These are phyloP conservation scores for Metschnikowia corniflorae DNA, from an alignment of 805 yeast genomes.

Conservation along the genomic window DNA sequence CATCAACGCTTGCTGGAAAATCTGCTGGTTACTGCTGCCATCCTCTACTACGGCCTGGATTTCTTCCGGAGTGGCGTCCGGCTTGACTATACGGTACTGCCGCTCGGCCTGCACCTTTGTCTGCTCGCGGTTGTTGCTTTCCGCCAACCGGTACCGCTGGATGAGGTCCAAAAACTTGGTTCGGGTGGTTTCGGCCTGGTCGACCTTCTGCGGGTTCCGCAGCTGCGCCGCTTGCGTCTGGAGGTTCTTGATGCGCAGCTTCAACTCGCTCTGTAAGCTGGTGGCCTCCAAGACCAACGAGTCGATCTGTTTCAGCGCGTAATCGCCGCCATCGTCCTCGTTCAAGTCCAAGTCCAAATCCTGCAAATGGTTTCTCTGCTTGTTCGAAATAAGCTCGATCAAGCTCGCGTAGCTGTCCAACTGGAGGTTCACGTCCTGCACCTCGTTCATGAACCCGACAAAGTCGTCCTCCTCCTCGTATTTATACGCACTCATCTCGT, in stretches of 20 bases:
- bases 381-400: slow-evolving; percentile 63
- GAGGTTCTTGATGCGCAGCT: slow-evolving; percentile 69
- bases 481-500: slow-evolving; percentile 17
- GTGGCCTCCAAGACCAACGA: slow-evolving; percentile 73
- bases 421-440: slow-evolving; percentile 59
- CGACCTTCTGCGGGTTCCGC: slow-evolving; percentile 71
- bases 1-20: slow-evolving; percentile 88
- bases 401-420: slow-evolving; percentile 68
- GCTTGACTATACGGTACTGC: slow-evolving; percentile 87
- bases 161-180: slow-evolving; percentile 80
- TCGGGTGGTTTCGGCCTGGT: slow-evolving; percentile 88
- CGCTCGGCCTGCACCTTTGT: slow-evolving; percentile 86
- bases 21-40: slow-evolving; percentile 74
- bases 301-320: slow-evolving; percentile 73
- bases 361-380: slow-evolving; percentile 67
- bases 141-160: slow-evolving; percentile 82
- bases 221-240: slow-evolving; percentile 61
- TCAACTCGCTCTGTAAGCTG: slow-evolving; percentile 70
- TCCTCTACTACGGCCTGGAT: slow-evolving; percentile 83
- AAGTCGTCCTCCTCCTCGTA: slow-evolving; percentile 47
- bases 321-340: slow-evolving; percentile 47
- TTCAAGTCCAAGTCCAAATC: slow-evolving; percentile 72
- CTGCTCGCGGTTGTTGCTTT: slow-evolving; percentile 79
- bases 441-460: slow-evolving; percentile 61
- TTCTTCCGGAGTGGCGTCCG: slow-evolving; percentile 79